phyloP scores from a whole-genome alignment of 768 basidiomycete genomes.

The Dentipellis sp. region DNA sequence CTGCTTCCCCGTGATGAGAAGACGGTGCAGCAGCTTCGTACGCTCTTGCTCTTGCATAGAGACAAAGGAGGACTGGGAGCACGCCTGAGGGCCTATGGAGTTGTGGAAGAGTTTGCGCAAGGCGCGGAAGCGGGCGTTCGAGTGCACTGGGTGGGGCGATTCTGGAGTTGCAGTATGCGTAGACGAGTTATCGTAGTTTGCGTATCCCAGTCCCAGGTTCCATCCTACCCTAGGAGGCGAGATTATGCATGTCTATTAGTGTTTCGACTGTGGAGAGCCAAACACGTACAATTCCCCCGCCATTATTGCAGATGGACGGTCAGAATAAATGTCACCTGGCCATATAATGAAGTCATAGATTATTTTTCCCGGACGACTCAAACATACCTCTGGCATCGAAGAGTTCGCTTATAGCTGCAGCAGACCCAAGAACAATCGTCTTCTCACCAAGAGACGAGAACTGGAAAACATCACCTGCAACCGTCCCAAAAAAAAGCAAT shows the following conservation, averaged over 20 bases:
- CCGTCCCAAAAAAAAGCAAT: not conserved
- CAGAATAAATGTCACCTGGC: slow-evolving; percentile 24
- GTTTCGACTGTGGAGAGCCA: too few relatives aligned
- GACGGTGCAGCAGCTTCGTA: slow-evolving; percentile 9
- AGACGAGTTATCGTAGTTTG: slow-evolving; percentile 15
- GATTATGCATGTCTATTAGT: too few relatives aligned
- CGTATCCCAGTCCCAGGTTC: slow-evolving; percentile 27
- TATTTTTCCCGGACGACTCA: not conserved
- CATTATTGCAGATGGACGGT: slow-evolving; percentile 23
- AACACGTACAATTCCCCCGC: slow-evolving; percentile 23
- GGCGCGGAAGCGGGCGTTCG: slow-evolving; percentile 23
- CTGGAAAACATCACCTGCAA: not conserved
- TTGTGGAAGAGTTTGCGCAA: slow-evolving; percentile 25
- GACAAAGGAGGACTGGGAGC: slow-evolving; percentile 11
- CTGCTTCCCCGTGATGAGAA: slow-evolving; percentile 2
- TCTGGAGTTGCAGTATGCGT: not conserved
- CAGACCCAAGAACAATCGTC: not conserved
- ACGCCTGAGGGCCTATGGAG: slow-evolving; percentile 24
- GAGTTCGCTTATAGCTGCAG: not conserved
- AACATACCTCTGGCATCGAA: not conserved
- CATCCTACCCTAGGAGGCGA: slow-evolving; percentile 22
- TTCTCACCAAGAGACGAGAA: slow-evolving; percentile 2
- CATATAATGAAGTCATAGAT: too few relatives aligned
- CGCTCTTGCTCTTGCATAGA: slow-evolving; percentile 15
- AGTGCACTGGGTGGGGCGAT: slow-evolving; percentile 1